Evolutionary conservation across 257 asterid species (phyloP).

Genomic region (Solanum sparsipilum): DNA sequence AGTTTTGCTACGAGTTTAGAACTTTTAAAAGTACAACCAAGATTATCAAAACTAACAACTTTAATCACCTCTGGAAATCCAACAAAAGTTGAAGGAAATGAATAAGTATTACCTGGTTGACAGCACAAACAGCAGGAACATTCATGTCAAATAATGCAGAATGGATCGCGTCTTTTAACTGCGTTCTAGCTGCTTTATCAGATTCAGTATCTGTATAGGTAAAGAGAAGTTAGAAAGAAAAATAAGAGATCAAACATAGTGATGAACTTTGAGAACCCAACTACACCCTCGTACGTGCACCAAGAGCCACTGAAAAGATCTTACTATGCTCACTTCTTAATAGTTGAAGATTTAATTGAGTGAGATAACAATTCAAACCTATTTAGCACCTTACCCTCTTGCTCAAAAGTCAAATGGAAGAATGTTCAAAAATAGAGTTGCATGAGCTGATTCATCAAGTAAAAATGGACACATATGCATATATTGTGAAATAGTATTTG

Average conservation of each 20-base stretch:
- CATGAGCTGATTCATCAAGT: background rate
- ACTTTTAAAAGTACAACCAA: background rate
- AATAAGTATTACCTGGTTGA: slow-evolving; percentile 59
- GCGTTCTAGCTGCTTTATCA: slow-evolving; percentile 67
- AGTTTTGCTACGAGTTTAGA: background rate
- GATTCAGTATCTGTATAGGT: slow-evolving; percentile 55
- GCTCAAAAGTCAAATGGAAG: background rate
- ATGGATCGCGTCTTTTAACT: slow-evolving; percentile 66
- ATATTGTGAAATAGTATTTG: background rate
- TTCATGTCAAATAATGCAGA: slow-evolving; percentile 82
- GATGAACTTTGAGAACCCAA: background rate
- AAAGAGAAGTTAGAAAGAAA: background rate
- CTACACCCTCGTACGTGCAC: background rate
- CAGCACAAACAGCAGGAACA: slow-evolving; percentile 95
- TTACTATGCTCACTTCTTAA: background rate
- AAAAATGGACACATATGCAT: background rate
- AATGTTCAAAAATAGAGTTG: background rate
- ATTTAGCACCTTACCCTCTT: background rate
- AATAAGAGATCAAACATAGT: background rate
- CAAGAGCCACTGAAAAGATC: background rate
- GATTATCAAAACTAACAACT: background rate
- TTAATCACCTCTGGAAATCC: background rate
- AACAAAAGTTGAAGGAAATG: background rate
- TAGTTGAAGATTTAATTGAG: background rate
- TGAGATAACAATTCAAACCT: background rate